A percentile compares a stretch with the other conserved stretches of the same genome.
These are phyloP conservation scores for Leccinum solheimii DNA, from an alignment of 1,284 basidiomycete species.

Conservation along the genomic window DNA sequence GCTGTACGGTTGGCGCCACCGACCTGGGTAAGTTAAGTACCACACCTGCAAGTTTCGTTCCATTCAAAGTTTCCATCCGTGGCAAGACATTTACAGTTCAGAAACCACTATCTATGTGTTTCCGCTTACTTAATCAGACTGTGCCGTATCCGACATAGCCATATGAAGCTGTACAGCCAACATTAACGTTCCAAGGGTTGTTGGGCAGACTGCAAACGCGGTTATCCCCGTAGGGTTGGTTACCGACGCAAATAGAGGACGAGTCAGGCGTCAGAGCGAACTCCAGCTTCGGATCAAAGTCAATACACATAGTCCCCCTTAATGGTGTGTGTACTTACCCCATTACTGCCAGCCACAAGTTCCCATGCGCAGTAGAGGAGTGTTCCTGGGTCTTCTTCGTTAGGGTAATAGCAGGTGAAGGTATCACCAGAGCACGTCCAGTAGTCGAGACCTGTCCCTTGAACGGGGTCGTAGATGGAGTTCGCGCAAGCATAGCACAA, in stretches of 20 bases:
- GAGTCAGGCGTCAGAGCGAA: slow-evolving; percentile 8
- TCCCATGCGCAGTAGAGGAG: slow-evolving; percentile 12
- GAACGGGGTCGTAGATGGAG: slow-evolving; percentile 12
- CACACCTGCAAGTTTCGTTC: not conserved
- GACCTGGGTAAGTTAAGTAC: too few species aligned
- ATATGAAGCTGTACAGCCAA: slow-evolving; percentile 11
- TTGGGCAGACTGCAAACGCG: slow-evolving; percentile 7
- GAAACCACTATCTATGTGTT: not conserved
- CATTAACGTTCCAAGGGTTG: slow-evolving; percentile 14
- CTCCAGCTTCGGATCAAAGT: not conserved
- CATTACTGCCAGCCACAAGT: not conserved
- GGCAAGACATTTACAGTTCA: not conserved
- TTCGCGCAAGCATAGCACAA: slow-evolving; percentile 10
- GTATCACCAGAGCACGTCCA: slow-evolving; percentile 18
- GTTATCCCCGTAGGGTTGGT: slow-evolving; percentile 12
- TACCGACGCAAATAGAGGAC: slow-evolving; percentile 8
- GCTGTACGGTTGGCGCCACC: not conserved
- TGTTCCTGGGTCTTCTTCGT: slow-evolving; percentile 10
- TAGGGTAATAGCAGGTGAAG: slow-evolving; percentile 18
- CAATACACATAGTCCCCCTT: not conserved
- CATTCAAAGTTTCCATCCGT: not conserved
- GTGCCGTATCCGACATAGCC: slow-evolving; percentile 12
- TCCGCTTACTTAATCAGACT: not conserved
- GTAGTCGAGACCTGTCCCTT: slow-evolving; percentile 9
- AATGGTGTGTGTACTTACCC: not conserved